Conservation (phyloP, 2,329 filamentous ascomycete genomes). For the Leptographium wingfieldii region DNA sequence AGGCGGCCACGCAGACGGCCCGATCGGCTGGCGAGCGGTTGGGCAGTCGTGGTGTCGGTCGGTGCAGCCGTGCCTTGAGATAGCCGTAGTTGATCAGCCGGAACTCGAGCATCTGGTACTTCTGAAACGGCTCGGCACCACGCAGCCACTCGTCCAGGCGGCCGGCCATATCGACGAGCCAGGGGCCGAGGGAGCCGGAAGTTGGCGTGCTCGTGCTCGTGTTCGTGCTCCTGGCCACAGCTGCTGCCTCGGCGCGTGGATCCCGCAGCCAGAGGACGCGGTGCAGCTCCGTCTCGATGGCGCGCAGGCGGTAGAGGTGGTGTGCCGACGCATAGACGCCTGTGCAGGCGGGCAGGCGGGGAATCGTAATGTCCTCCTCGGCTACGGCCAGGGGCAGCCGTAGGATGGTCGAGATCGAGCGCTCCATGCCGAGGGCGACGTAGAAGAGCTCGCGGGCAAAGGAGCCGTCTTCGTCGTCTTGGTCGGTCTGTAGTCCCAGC, state of each 20-base stretch:
- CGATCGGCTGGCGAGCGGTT: neutral
- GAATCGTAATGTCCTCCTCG: neutral
- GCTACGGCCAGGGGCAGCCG: neutral
- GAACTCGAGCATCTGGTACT: neutral
- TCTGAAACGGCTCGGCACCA: neutral
- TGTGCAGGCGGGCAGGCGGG: neutral
- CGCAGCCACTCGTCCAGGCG: neutral
- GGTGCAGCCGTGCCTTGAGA: neutral
- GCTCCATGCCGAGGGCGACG: neutral
- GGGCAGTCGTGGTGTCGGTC: neutral
- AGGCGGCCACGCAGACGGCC: neutral
- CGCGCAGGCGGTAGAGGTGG: conserved; percentile 1
- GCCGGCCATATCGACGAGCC: neutral
- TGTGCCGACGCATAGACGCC: neutral
- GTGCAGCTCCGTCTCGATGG: neutral
- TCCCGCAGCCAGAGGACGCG: conserved; percentile 2
- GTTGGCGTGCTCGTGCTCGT: neutral
- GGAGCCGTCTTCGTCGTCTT: neutral
- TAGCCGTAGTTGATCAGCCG: neutral
- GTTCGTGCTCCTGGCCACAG: neutral
- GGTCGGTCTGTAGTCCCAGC: neutral
- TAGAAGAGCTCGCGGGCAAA: neutral
- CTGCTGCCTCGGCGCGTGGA: neutral
- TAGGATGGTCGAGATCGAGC: neutral
- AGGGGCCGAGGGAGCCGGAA: neutral